These are phyloP conservation scores for Viola pubescens DNA, from an alignment of 441 rosid species.

Conservation along the genomic window DNA sequence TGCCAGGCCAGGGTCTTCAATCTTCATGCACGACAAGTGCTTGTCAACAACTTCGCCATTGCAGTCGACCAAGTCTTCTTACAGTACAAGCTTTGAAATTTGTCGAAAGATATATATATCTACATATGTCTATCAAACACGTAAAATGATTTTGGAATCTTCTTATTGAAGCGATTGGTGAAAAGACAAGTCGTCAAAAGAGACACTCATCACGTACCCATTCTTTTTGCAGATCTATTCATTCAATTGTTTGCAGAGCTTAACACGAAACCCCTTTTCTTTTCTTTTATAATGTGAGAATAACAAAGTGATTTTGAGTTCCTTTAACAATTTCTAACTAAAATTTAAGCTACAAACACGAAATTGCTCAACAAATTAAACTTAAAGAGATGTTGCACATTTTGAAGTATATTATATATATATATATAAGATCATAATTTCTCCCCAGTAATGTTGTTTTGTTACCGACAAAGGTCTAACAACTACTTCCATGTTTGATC, in stretches of 20 bases:
- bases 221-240: background rate
- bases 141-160: too few species aligned
- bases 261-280: slow-evolving; percentile 6
- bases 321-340: too few species aligned
- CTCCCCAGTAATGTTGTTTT: background rate
- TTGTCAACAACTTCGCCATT: slow-evolving; percentile 27
- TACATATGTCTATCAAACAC: too few species aligned
- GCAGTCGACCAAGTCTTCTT: slow-evolving; percentile 8
- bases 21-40: slow-evolving; percentile 24
- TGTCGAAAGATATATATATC: background rate
- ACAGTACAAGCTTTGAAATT: slow-evolving; percentile 3
- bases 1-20: slow-evolving; percentile 18
- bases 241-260: background rate
- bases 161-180: background rate
- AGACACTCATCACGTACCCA: background rate
- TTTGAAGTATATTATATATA: too few species aligned
- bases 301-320: slow-evolving; percentile 29
- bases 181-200: background rate
- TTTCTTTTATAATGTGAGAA: slow-evolving; percentile 8
- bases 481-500: background rate
- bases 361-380: too few species aligned
- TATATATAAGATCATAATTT: background rate
- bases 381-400: too few species aligned
- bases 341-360: too few species aligned
- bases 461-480: background rate